Percentiles rank a stretch among this genome's conserved stretches.
Evolutionary conservation across 176 grass and related monocot species (phyloP).

Genomic region (Areca catechu): DNA sequence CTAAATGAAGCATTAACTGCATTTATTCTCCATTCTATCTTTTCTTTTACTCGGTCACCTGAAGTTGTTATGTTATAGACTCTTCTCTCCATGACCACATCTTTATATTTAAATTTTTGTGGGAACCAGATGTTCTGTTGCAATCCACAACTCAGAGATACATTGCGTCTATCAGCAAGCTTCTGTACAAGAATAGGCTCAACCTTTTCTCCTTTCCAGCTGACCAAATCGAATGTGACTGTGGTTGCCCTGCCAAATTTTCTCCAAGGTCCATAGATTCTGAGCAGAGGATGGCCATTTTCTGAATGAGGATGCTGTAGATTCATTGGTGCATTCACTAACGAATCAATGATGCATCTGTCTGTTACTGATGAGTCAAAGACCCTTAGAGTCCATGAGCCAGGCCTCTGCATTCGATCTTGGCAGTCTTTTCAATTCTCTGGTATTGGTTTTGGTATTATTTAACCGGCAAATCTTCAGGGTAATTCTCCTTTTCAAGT

Average conservation of each 20-base stretch:
- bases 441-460: not conserved
- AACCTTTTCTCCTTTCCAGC: constrained; percentile 76
- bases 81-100: constrained; percentile 32
- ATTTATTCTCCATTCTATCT: constrained; percentile 42
- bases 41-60: constrained; percentile 15
- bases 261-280: constrained; percentile 54
- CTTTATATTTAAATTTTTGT: constrained; percentile 44
- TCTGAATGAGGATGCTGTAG: constrained; percentile 52
- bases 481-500: constrained; percentile 1
- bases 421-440: constrained; percentile 1
- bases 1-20: constrained; percentile 71
- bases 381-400: constrained; percentile 70
- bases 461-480: constrained; percentile 17
- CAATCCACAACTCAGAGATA: constrained; percentile 71
- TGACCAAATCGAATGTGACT: constrained; percentile 83
- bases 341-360: constrained; percentile 83
- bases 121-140: constrained; percentile 62
- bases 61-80: not conserved
- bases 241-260: constrained; percentile 67
- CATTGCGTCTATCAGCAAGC: constrained; percentile 77
- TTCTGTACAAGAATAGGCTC: constrained; percentile 71
- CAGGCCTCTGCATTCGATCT: constrained; percentile 65
- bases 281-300: constrained; percentile 42
- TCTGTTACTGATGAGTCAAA: constrained; percentile 50
- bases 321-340: constrained; percentile 63